phyloP scores from a whole-genome alignment of 371 early-diverging fungal genomes.

The Synchytrium microbalum region DNA sequence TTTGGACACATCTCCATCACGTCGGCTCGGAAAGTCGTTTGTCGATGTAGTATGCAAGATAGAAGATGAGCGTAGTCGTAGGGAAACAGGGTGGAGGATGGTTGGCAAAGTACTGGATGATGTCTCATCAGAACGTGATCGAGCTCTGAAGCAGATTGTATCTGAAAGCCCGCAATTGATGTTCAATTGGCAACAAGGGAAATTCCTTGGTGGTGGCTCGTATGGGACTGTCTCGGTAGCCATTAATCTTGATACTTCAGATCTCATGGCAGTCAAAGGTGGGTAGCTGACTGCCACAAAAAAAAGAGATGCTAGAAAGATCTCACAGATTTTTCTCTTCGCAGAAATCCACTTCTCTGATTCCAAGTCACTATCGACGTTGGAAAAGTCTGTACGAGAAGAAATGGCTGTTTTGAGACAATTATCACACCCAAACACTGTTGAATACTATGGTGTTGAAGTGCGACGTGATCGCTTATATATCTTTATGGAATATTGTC shows the following conservation, averaged over 20 bases:
- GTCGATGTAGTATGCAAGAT: background rate
- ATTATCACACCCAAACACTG: slow-evolving; percentile 83
- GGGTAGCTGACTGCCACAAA: slow-evolving; percentile 40
- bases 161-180: background rate
- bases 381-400: background rate
- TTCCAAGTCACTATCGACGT: slow-evolving; percentile 1
- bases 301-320: slow-evolving; percentile 22
- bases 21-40: background rate
- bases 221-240: slow-evolving; percentile 47
- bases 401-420: slow-evolving; percentile 52
- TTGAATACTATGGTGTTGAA: slow-evolving; percentile 84
- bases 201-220: background rate
- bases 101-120: slow-evolving; percentile 4
- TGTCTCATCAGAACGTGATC: background rate
- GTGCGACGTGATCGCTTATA: slow-evolving; percentile 84
- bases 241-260: slow-evolving; percentile 77
- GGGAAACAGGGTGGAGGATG: background rate
- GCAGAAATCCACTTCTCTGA: slow-evolving; percentile 86
- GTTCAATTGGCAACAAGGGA: slow-evolving; percentile 3
- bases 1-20: background rate
- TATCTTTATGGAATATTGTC: slow-evolving; percentile 92
- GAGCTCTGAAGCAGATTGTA: background rate
- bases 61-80: background rate
- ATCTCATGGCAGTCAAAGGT: slow-evolving; percentile 87
- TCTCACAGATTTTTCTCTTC: too few relatives aligned